Evolutionary conservation across 164 flowering plant species (phyloP), one percentile per base, ranked within the genome.

Genomic region (Macadamia tetraphylla): DNA sequence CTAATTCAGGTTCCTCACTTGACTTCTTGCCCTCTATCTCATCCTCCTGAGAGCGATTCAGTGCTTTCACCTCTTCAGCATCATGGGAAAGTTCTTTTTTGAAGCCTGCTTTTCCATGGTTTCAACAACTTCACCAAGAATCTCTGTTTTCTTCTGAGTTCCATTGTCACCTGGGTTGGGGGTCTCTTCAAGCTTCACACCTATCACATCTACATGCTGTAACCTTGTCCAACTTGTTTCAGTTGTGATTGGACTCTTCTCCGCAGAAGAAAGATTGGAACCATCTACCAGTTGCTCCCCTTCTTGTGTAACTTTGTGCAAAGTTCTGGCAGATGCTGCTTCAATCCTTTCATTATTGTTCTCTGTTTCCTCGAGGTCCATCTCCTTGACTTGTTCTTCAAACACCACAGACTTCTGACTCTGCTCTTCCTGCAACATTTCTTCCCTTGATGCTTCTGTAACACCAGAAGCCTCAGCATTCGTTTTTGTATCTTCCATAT

Each of bases 121-220:
- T 58, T 65, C 68, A n/a, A 35, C 23, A 23, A 23, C 23, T 23
- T 0, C 23, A 23, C 62, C 67, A 65, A 32, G 57, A 29, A 49
- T 12, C 18, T 64, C 35, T 1, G 3, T 11, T 46, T 46, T 11
- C 46, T 35, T 58, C 11, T 51, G 67, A 59, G 62, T 71, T 55
- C n/a, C 58, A 17, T 49, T 57, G 32, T 63, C 68, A 46, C 49
- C 64, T 57, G 32, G 31, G 23, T 64, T 65, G 58, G 63, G 56
- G 30, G 62, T 69, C 48, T 73, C 63, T n/a, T 52, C 71, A 61
- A 35, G 62, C 64, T 66, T 71, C 53, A 46, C 63, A 9, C 56
- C 53, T 67, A 66, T 64, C 44, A 49, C 57, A 23, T 57, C 65
- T 67, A 12, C 63, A 32, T 9, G 17, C n/a, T 69, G 31, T 53